These are phyloP conservation scores for Fusarium sp. DNA, from an alignment of 2,329 filamentous ascomycete genomes.

Conservation along the genomic window DNA sequence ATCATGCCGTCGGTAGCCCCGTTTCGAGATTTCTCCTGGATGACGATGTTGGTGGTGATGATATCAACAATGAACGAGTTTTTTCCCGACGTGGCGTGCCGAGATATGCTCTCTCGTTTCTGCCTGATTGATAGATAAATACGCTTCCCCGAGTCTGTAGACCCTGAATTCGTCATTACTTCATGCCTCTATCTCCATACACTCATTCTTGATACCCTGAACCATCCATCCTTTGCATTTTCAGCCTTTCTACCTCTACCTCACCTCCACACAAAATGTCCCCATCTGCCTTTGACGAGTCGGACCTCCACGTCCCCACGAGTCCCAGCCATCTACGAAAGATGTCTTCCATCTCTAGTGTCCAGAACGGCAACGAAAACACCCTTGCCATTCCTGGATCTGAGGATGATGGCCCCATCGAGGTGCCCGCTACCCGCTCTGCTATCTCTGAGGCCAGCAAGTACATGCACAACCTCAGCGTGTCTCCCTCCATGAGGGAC, in stretches of 20 bases:
- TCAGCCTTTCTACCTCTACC: not conserved
- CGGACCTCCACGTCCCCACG: constrained; percentile 53
- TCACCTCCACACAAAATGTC: constrained; percentile 54
- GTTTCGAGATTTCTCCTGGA: constrained; percentile 8
- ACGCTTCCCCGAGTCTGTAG: constrained; percentile 29
- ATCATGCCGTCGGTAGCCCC: constrained; percentile 29
- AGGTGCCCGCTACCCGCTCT: constrained; percentile 76
- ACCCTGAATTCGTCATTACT: constrained; percentile 19
- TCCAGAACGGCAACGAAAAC: constrained; percentile 31
- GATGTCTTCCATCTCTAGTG: constrained; percentile 19
- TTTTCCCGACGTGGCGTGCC: constrained; percentile 11
- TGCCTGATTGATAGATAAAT: constrained; percentile 31
- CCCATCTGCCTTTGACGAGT: constrained; percentile 63
- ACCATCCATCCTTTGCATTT: constrained; percentile 24
- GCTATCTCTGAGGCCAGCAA: constrained; percentile 75
- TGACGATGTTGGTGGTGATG: constrained; percentile 18
- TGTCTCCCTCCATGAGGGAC: constrained; percentile 75
- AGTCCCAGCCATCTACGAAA: constrained; percentile 37
- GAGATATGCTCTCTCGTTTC: not conserved
- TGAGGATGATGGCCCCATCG: constrained; percentile 66
- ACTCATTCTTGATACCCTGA: constrained; percentile 36
- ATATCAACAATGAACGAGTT: constrained; percentile 38
- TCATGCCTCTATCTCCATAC: constrained; percentile 19
- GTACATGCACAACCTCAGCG: constrained; percentile 80
- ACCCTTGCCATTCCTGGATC: constrained; percentile 54